These are phyloP conservation scores for Fusarium sororula DNA, from an alignment of 2,329 filamentous ascomycete species.

Conservation along the genomic window DNA sequence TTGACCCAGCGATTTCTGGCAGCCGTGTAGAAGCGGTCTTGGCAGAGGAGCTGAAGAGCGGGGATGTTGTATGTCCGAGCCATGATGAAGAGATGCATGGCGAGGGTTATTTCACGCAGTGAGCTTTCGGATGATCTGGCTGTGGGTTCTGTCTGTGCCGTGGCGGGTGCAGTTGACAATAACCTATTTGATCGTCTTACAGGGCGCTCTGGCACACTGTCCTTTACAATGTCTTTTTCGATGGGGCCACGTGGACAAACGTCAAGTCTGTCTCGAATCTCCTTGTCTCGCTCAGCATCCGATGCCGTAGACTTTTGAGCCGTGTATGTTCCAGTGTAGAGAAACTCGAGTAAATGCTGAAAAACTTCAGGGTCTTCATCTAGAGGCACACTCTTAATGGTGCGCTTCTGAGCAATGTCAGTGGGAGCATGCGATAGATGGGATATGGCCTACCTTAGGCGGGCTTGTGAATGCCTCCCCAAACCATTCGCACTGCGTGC, in stretches of 20 bases:
- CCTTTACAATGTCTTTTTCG: neutral
- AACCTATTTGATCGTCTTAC: slow-evolving; percentile 11
- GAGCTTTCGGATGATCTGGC: neutral
- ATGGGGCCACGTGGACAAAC: slow-evolving; percentile 1
- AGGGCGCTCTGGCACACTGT: neutral
- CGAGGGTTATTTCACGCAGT: slow-evolving; percentile 16
- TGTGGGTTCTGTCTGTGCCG: neutral
- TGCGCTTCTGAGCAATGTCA: neutral
- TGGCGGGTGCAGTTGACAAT: neutral
- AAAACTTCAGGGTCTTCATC: slow-evolving; percentile 44
- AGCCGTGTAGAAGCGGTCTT: slow-evolving; percentile 44
- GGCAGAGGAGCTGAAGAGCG: slow-evolving; percentile 43
- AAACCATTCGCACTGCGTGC: slow-evolving; percentile 47
- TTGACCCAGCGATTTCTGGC: slow-evolving; percentile 7
- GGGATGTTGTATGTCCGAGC: slow-evolving; percentile 49
- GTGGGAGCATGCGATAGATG: neutral
- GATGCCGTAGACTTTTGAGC: neutral
- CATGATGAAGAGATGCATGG: slow-evolving; percentile 46
- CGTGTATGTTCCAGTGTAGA: slow-evolving; percentile 45
- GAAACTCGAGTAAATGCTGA: slow-evolving; percentile 44
- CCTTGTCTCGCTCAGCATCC: neutral
- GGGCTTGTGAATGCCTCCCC: slow-evolving; percentile 37
- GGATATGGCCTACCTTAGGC: slow-evolving; percentile 37
- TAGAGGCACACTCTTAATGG: slow-evolving; percentile 30
- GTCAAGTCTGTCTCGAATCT: slow-evolving; percentile 10